Evolutionary conservation across 2,329 filamentous ascomycete genomes (phyloP).

Genomic region (Metarhizium brunneum): DNA sequence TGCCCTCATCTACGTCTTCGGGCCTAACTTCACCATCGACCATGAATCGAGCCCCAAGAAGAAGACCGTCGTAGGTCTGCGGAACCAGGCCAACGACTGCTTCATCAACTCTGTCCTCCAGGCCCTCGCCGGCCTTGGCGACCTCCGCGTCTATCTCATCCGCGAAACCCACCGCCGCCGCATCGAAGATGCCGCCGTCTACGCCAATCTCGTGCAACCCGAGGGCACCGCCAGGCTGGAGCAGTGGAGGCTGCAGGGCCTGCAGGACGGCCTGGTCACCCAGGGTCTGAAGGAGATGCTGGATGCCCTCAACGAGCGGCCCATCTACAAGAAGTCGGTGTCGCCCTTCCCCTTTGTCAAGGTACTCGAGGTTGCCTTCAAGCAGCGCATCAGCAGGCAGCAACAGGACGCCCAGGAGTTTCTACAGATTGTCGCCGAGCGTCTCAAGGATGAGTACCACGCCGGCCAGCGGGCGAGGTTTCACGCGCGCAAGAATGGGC

Average conservation of each 20-base stretch:
- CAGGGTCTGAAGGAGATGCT: constrained; percentile 85
- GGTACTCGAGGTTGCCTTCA: constrained; percentile 77
- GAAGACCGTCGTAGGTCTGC: constrained; percentile 79
- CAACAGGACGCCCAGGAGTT: constrained; percentile 99
- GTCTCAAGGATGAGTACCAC: constrained; percentile 88
- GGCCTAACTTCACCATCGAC: constrained; percentile 93
- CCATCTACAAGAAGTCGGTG: constrained; percentile 89
- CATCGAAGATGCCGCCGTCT: constrained; percentile 70
- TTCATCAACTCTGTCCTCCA: constrained; percentile 97
- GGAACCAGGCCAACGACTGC: constrained; percentile 89
- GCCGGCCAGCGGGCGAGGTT: constrained; percentile 67
- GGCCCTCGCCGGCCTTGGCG: constrained; percentile 79
- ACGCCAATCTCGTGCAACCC: constrained; percentile 51
- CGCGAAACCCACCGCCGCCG: constrained; percentile 77
- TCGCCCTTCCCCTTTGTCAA: constrained; percentile 77
- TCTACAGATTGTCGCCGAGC: constrained; percentile 84
- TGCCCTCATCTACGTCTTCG: constrained; percentile 94
- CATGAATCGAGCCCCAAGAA: constrained; percentile 65
- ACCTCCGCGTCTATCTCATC: constrained; percentile 85
- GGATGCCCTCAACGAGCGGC: constrained; percentile 85
- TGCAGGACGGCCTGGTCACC: constrained; percentile 79
- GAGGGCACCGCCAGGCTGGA: constrained; percentile 32
- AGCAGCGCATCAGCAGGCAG: constrained; percentile 81
- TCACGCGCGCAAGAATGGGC: constrained; percentile 33
- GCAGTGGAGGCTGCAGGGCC: constrained; percentile 52